These are phyloP conservation scores for Suhomyces maxii DNA, from an alignment of 1,139 yeast genomes.

Conservation along the genomic window DNA sequence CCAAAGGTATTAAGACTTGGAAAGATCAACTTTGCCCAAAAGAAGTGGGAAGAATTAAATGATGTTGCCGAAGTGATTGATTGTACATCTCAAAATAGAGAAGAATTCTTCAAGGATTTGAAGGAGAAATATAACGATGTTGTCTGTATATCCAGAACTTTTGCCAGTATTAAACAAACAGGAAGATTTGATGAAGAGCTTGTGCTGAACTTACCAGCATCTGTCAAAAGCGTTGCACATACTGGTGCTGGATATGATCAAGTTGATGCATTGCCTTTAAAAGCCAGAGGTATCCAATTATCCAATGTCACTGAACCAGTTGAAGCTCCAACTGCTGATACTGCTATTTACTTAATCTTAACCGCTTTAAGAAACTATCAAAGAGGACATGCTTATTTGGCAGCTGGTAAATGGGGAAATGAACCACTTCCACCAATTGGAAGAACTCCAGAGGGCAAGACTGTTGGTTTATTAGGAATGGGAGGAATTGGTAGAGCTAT, in stretches of 20 bases:
- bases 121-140: conserved; percentile 49
- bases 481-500: conserved; percentile 79
- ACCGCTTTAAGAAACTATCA: conserved; percentile 71
- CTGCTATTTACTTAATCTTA: conserved; percentile 65
- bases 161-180: conserved; percentile 47
- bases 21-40: conserved; percentile 49
- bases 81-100: conserved; percentile 45
- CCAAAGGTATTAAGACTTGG: conserved; percentile 66
- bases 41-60: conserved; percentile 54
- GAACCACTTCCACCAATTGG: conserved; percentile 21
- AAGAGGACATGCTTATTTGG: conserved; percentile 45
- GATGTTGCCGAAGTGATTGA: conserved; percentile 52
- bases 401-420: conserved; percentile 59
- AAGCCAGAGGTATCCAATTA: conserved; percentile 56
- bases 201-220: conserved; percentile 55
- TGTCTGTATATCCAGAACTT: conserved; percentile 53
- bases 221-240: conserved; percentile 68
- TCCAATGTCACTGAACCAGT: conserved; percentile 74
- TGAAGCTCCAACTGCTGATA: conserved; percentile 80
- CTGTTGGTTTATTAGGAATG: conserved; percentile 69
- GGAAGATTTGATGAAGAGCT: conserved; percentile 81
- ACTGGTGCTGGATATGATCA: conserved; percentile 96
- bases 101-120: conserved; percentile 52
- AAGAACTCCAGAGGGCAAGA: conserved; percentile 57
- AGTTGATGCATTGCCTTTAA: conserved; percentile 56